Evolutionary conservation across 805 yeast genomes (phyloP), one percentile per base, ranked within the genome.

Genomic region (Allodekkera sacchari): DNA sequence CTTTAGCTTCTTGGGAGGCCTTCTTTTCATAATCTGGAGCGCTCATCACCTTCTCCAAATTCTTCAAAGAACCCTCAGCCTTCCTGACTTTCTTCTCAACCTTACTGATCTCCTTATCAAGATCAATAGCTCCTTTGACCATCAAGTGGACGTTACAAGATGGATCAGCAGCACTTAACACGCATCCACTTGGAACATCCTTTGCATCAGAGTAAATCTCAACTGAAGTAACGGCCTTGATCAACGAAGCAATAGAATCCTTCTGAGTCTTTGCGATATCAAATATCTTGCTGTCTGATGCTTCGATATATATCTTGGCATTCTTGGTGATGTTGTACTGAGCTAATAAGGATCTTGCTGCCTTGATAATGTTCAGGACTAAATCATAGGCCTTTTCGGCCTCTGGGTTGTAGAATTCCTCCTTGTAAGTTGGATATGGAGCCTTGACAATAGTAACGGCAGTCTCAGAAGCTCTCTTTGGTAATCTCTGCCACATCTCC

Each of bases 401-500:
- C 44, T 69, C 66, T 18, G 50, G 64, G 48, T 88, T 76, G 53
- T 74, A 76, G 40, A 74, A 83, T 33, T 71, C 73, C 33, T 63
- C 47, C 32, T 64, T 63, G 57, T 65, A 79, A 34, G 59, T 71
- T 35, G 98, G 98, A 66, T 77, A 92, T 30, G 66, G 47, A 25
- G 96, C 94, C 53, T 74, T 74, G 31, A 77, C 77, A 55, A 92
- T 85, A 14, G 96, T 71, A 31, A 59, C 64, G 18, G 85, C 66
- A 15, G 61, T 60, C 48, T 83, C 96, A 33, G 76, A 63, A 6
- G 74, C 70, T 55, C 96, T 77, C 52, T 82, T 80, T 48, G 97
- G 97, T 52, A 92, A 66, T 63, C 97, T 83, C 67, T 92, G 98
- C 96, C 96, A 92, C 83, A 92, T 75, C 68, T 92, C 98, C 63